phyloP scores from a whole-genome alignment of 768 basidiomycete species.

The Mycena polygramma region DNA sequence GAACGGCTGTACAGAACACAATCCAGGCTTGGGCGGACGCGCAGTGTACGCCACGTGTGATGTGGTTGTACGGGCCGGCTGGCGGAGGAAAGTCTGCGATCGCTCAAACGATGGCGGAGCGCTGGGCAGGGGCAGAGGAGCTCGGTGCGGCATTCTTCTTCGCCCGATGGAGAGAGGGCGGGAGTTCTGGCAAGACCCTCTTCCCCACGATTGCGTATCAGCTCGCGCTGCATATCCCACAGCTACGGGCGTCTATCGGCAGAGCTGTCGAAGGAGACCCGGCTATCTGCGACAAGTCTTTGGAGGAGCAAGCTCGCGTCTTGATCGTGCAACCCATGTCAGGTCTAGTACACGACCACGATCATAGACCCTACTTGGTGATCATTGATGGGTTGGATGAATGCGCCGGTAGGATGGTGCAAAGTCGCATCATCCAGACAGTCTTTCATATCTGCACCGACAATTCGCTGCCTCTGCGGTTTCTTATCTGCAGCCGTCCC shows the following conservation, averaged over 20 bases:
- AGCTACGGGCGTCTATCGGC: neutral
- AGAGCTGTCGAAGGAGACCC: constrained; percentile 11
- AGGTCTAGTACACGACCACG: too few relatives aligned
- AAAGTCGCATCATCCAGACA: constrained; percentile 6
- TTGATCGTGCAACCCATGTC: neutral
- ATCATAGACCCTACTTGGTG: neutral
- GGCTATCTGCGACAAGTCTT: constrained; percentile 3
- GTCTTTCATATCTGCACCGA: neutral
- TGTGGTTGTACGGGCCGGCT: constrained; percentile 16
- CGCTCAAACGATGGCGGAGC: constrained; percentile 13
- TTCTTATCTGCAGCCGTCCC: constrained; percentile 13
- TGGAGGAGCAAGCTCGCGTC: constrained; percentile 2
- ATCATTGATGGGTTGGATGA: constrained; percentile 16
- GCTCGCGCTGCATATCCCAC: constrained; percentile 7
- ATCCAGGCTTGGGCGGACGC: neutral
- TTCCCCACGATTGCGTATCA: constrained; percentile 10
- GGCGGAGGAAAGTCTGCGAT: constrained; percentile 13
- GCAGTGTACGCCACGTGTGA: neutral
- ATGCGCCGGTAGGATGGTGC: neutral
- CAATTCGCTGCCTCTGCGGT: neutral
- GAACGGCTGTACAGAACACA: neutral
- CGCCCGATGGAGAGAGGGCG: neutral
- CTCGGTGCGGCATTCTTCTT: constrained; percentile 11
- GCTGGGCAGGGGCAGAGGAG: neutral
- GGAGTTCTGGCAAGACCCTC: neutral